phyloP scores from a whole-genome alignment of 345 rosid genomes.

The Eucalyptus regnans region DNA sequence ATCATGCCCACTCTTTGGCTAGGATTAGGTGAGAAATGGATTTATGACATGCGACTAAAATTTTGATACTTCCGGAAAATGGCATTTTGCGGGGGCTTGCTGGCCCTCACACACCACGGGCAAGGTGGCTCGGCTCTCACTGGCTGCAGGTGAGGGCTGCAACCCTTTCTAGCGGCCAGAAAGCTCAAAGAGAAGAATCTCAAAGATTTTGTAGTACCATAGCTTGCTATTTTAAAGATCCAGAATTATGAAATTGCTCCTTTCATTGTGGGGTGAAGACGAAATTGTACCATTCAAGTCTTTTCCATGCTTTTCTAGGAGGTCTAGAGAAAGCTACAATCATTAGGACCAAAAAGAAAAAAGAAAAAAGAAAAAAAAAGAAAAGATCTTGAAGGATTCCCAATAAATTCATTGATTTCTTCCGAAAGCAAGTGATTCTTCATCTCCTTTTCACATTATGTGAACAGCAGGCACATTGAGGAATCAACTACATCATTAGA shows the following conservation, averaged over 20 bases:
- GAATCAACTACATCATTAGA: too few relatives aligned
- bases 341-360: too few relatives aligned
- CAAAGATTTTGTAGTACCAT: neutral
- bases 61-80: neutral
- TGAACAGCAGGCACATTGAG: neutral
- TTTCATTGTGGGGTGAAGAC: neutral
- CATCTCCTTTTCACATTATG: neutral
- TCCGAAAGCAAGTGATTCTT: neutral
- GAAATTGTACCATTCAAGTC: neutral
- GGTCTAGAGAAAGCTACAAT: neutral
- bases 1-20: neutral
- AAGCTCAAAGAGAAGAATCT: neutral
- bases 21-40: neutral
- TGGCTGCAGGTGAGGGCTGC: accelerated
- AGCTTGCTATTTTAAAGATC: neutral
- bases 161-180: neutral
- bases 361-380: accelerated
- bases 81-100: neutral
- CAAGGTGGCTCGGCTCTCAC: too few relatives aligned
- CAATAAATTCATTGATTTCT: too few relatives aligned
- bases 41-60: too few relatives aligned
- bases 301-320: too few relatives aligned
- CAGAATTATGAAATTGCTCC: neutral
- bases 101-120: neutral
- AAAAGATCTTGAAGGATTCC: neutral